Evolutionary conservation across 495 filamentous ascomycete genomes (phyloP).

Genomic region (Daldinia caldariorum): DNA sequence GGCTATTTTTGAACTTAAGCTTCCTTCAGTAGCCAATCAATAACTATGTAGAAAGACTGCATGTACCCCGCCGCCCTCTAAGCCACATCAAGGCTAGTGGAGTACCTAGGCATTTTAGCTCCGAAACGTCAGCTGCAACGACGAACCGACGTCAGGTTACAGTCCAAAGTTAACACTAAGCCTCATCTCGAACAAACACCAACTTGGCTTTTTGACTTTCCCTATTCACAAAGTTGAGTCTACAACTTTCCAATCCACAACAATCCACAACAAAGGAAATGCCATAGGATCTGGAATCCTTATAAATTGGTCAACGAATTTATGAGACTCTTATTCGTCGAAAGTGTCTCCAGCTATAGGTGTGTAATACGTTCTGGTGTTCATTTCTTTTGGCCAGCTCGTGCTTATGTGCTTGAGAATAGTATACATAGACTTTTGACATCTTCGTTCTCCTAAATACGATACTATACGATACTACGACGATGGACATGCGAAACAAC

Average conservation of each 20-base stretch:
- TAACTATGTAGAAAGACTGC: not conserved
- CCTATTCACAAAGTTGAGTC: not conserved
- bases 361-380: not conserved
- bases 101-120: not conserved
- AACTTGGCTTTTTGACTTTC: constrained; percentile 20
- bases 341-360: no score
- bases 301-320: not conserved
- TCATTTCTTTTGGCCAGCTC: not conserved
- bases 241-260: not conserved
- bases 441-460: no score
- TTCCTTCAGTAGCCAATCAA: not conserved
- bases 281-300: constrained; percentile 17
- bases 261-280: constrained; percentile 11
- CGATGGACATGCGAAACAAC: constrained; percentile 55
- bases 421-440: not conserved
- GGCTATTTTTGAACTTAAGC: not conserved
- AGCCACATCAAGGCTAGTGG: constrained; percentile 13
- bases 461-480: not conserved
- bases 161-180: not conserved
- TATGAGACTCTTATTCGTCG: not conserved
- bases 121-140: constrained; percentile 42
- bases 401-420: not conserved
- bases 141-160: constrained; percentile 22
- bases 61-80: not conserved
- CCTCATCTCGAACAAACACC: not conserved